Conservation (phyloP, 306 rosid species). For the Cucurbita argyrosperma region DNA sequence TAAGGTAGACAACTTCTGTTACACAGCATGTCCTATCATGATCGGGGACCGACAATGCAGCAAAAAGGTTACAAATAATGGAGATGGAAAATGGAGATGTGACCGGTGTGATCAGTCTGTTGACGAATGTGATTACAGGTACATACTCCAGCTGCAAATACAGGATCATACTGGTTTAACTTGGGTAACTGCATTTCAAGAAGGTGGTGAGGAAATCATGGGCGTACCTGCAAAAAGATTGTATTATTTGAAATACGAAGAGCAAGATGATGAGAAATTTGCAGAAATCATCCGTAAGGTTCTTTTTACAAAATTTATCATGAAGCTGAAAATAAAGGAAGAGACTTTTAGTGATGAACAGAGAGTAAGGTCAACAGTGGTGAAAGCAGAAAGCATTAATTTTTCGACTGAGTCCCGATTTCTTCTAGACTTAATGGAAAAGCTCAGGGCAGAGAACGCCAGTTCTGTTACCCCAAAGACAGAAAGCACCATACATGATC, state of each 20-base stretch:
- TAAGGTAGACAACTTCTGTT: slow-evolving; percentile 65
- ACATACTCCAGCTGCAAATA: slow-evolving; percentile 62
- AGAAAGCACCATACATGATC: slow-evolving; percentile 19
- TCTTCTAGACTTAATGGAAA: slow-evolving; percentile 46
- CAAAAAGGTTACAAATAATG: slow-evolving; percentile 75
- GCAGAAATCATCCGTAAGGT: slow-evolving; percentile 48
- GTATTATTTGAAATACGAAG: slow-evolving; percentile 46
- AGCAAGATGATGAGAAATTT: slow-evolving; percentile 53
- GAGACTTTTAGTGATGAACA: slow-evolving; percentile 75
- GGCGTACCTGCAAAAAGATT: slow-evolving; percentile 67
- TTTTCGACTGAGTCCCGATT: slow-evolving; percentile 29
- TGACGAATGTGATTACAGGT: slow-evolving; percentile 68
- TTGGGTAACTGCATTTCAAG: slow-evolving; percentile 92
- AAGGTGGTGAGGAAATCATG: slow-evolving; percentile 76
- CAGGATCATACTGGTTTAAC: slow-evolving; percentile 74
- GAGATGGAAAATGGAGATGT: slow-evolving; percentile 87
- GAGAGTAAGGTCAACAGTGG: slow-evolving; percentile 64
- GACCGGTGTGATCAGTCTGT: slow-evolving; percentile 58
- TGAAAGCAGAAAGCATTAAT: slow-evolving; percentile 59
- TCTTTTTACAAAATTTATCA: slow-evolving; percentile 37
- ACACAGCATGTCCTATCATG: slow-evolving; percentile 75
- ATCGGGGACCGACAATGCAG: slow-evolving; percentile 67
- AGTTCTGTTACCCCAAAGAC: slow-evolving; percentile 12
- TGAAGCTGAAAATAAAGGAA: slow-evolving; percentile 82
- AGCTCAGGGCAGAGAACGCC: slow-evolving; percentile 23